Percentiles rank a stretch among this genome's conserved stretches.
Evolutionary conservation across 768 basidiomycete genomes (phyloP).

Genomic region (Lentinus tigrinus): DNA sequence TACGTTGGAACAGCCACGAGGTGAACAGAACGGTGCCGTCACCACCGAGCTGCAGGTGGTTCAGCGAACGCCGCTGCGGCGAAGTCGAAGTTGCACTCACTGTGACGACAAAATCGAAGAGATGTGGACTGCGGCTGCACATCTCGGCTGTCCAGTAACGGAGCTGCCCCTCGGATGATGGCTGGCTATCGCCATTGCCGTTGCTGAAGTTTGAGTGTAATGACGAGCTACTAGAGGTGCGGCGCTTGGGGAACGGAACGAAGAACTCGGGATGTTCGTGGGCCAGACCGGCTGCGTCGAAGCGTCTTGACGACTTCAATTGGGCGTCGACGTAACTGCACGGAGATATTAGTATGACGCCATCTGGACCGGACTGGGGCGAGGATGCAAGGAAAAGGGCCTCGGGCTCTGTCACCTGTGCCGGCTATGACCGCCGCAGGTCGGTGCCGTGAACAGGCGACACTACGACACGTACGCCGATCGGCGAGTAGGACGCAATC

Average conservation of each 20-base stretch:
- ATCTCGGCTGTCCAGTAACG: constrained; percentile 97
- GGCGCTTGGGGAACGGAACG: constrained; percentile 69
- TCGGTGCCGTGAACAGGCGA: no score
- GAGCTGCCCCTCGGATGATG: constrained; percentile 81
- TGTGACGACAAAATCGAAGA: constrained; percentile 97
- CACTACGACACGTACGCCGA: no score
- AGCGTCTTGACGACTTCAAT: constrained; percentile 82
- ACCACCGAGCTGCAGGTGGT: constrained; percentile 74
- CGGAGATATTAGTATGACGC: not conserved
- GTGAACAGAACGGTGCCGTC: constrained; percentile 99
- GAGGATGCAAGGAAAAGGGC: not conserved
- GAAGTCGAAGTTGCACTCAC: constrained; percentile 47
- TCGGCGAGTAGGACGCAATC: not conserved
- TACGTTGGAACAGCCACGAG: constrained; percentile 97
- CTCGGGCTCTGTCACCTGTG: not conserved
- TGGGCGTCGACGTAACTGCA: constrained; percentile 92
- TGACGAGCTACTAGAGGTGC: constrained; percentile 71
- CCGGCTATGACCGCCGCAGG: no score
- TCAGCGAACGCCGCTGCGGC: not conserved
- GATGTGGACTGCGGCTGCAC: constrained; percentile 86
- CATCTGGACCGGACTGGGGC: not conserved
- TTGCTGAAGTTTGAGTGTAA: constrained; percentile 49
- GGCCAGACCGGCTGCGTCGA: constrained; percentile 88
- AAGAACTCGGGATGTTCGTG: constrained; percentile 88
- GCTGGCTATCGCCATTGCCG: constrained; percentile 39